A percentile compares a stretch with the other conserved stretches of the same genome.
These are phyloP conservation scores for Ceratobasidium theobromae DNA, from an alignment of 1,284 basidiomycete species.

Conservation along the genomic window DNA sequence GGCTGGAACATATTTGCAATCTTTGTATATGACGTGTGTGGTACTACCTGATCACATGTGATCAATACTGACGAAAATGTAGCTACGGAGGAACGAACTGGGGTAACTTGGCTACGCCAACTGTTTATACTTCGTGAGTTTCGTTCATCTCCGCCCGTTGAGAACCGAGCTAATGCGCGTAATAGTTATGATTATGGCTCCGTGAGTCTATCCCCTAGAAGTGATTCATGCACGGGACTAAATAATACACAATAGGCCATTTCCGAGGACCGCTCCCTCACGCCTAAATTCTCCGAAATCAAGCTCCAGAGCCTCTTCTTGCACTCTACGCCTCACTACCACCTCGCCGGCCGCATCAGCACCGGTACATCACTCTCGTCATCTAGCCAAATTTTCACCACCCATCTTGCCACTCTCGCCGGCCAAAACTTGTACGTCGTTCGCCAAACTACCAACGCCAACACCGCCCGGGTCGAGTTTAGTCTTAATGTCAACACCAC, in stretches of 20 bases:
- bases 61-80: conserved; percentile 24
- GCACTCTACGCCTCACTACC: conserved; percentile 35
- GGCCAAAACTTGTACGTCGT: conserved; percentile 33
- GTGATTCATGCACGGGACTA: neutral
- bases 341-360: conserved; percentile 26
- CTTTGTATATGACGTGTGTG: conserved; percentile 45
- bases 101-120: conserved; percentile 49
- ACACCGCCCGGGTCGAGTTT: conserved; percentile 7
- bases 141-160: conserved; percentile 27
- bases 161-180: neutral
- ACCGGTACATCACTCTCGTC: conserved; percentile 2
- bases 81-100: conserved; percentile 53
- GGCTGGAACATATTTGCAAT: conserved; percentile 45
- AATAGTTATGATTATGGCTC: conserved; percentile 29
- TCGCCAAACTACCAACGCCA: conserved; percentile 18
- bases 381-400: conserved; percentile 43
- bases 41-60: neutral
- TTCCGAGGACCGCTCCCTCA: conserved; percentile 35
- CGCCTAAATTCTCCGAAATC: conserved; percentile 35
- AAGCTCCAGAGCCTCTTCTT: conserved; percentile 37
- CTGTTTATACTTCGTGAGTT: conserved; percentile 51
- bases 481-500: conserved; percentile 3
- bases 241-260: conserved; percentile 25
- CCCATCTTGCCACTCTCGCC: conserved; percentile 44
- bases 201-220: neutral